These are phyloP conservation scores for Paecilomyces variotii DNA, from an alignment of 2,329 filamentous ascomycete species.

Conservation along the genomic window DNA sequence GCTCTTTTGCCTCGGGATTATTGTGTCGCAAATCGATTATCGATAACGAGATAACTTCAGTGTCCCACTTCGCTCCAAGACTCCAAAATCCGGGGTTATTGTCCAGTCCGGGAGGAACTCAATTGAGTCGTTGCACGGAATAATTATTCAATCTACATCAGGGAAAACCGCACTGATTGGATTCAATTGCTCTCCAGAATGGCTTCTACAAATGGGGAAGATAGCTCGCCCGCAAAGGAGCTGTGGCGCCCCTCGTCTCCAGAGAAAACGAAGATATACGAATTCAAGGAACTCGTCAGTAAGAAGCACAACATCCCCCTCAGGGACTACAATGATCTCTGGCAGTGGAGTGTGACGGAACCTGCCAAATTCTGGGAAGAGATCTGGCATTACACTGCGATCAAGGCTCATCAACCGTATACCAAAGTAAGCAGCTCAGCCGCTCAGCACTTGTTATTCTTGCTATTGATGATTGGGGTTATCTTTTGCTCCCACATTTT, in stretches of 20 bases:
- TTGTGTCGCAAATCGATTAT: not conserved
- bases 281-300: conserved; percentile 63
- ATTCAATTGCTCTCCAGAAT: not conserved
- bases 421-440: conserved; percentile 21
- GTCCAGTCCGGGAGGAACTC: not conserved
- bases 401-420: conserved; percentile 59
- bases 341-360: conserved; percentile 76
- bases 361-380: conserved; percentile 74
- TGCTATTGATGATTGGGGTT: not conserved
- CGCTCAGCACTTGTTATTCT: not conserved
- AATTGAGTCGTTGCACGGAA: not conserved
- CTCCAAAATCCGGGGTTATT: not conserved
- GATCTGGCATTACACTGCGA: conserved; percentile 73
- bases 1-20: not conserved
- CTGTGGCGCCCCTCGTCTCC: conserved; percentile 68
- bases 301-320: conserved; percentile 57
- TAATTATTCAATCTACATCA: too few relatives aligned
- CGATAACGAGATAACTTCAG: not conserved
- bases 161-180: not conserved
- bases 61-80: not conserved
- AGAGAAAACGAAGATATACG: conserved; percentile 60
- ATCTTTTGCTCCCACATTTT: not conserved
- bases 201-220: conserved; percentile 2
- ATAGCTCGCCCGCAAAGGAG: conserved; percentile 26
- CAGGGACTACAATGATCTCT: conserved; percentile 63